Conservation (phyloP, 176 grass and related monocot species). For the Cenchrus americanus region DNA sequence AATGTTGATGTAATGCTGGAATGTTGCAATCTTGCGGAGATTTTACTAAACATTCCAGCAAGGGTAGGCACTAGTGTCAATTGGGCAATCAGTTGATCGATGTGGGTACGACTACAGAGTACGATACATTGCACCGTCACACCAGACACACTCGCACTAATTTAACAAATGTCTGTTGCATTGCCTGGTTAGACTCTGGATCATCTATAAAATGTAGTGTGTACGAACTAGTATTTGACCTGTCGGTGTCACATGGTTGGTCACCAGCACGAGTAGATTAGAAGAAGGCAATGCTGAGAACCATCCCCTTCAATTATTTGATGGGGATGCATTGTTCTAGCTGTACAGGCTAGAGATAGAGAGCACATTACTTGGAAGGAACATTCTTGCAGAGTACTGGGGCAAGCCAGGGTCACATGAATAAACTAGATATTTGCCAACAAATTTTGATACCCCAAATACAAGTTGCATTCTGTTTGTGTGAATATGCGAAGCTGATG, state of each 20-base stretch:
- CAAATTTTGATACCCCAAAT: neutral
- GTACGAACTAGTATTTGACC: slow-evolving; percentile 32
- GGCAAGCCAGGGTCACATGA: slow-evolving; percentile 9
- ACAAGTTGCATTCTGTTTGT: neutral
- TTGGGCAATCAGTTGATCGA: neutral
- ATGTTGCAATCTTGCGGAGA: neutral
- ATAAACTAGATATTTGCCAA: neutral
- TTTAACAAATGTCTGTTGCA: neutral
- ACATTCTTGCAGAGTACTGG: slow-evolving; percentile 9
- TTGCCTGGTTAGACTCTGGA: neutral
- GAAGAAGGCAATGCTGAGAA: slow-evolving; percentile 16
- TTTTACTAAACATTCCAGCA: neutral
- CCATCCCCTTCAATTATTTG: slow-evolving; percentile 39
- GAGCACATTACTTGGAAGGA: slow-evolving; percentile 32
- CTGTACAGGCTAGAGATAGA: neutral
- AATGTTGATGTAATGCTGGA: neutral
- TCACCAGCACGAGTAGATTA: slow-evolving; percentile 19
- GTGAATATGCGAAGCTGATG: neutral
- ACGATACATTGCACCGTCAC: neutral
- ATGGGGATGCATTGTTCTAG: slow-evolving; percentile 16
- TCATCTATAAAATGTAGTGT: neutral
- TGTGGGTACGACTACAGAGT: slow-evolving; percentile 30
- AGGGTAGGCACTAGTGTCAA: neutral
- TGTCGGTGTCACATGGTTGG: slow-evolving; percentile 22
- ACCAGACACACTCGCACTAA: neutral